Base-by-base conservation (phyloP, 768 basidiomycete genomes). In the Lactarius deliciosus region DNA sequence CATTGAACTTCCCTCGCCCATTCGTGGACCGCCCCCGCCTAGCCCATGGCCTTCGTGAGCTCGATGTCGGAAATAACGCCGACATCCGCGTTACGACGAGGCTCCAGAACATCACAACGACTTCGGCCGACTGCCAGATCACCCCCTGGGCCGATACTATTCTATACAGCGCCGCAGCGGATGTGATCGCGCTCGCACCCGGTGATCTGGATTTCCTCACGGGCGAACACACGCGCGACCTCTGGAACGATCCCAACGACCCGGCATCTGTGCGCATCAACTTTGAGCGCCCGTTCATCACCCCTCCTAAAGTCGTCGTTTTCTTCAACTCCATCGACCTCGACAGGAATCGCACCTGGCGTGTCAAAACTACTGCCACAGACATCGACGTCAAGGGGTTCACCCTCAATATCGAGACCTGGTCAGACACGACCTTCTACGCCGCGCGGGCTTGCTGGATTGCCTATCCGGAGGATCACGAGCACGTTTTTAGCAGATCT, bases 21-120 rank as follows among this genome's bases (percentile, higher is more conserved):
- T 47, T 47, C n/a, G n/a, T 47, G 10, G 45, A 47, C n/a, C 45
- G 45, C 45, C n/a, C 45, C 45, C n/a, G 45, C n/a, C n/a, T 47
- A 22, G n/a, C 45, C 45, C 45, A 47, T 47, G 45, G 45, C 20
- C 8, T 47, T 10, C 45, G 45, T 47, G 15, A 16, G n/a, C 45
- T 47, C n/a, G 45, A 47, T 22, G 1, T 47, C 10, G 45, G 45
- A 47, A 22, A 47, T 10, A 10, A n/a, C 4, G 15, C n/a, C 9
- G 18, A 47, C 45, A 47, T 47, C 45, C 45, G 45, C 45, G 45
- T 47, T 22, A 16, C 45, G 45, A 22, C 45, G 45, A 47, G 9
- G 45, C 45, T 47, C 45, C 45, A 47, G 45, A 8, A 22, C 45
- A 4, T 47, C 45, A 47, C 45, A 47, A 47, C n/a, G 16, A 47